phyloP scores from a whole-genome alignment of 768 basidiomycete species.

The Fomitopsis pulvina region DNA sequence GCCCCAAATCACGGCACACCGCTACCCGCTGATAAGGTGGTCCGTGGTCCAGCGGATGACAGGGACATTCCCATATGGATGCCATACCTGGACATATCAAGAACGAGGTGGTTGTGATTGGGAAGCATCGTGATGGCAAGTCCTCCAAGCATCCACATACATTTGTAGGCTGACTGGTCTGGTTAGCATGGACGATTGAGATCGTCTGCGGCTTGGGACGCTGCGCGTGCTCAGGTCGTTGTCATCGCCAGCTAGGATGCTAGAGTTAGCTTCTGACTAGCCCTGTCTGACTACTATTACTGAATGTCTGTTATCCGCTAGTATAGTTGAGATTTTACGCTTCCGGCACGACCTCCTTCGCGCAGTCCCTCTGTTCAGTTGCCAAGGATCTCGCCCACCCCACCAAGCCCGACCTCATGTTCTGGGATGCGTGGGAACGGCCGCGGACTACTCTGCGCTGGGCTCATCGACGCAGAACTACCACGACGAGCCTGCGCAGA shows the following conservation, averaged over 20 bases:
- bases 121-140: conserved; percentile 84
- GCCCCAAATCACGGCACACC: too few species aligned
- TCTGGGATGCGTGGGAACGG: conserved; percentile 79
- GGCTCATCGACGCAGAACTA: conserved; percentile 36
- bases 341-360: conserved; percentile 72
- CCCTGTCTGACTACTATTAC: too few species aligned
- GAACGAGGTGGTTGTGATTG: conserved; percentile 82
- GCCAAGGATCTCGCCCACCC: conserved; percentile 75
- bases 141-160: not conserved
- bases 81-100: conserved; percentile 77
- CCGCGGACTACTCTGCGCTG: conserved; percentile 41
- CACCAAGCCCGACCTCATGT: conserved; percentile 49
- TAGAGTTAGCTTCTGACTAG: conserved; percentile 30
- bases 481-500: conserved; percentile 22
- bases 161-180: not conserved
- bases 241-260: conserved; percentile 79
- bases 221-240: conserved; percentile 65
- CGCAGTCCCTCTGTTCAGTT: conserved; percentile 60
- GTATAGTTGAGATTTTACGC: conserved; percentile 42
- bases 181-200: conserved; percentile 73
- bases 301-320: not conserved
- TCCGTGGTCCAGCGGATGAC: conserved; percentile 75
- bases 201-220: conserved; percentile 68
- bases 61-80: conserved; percentile 82
- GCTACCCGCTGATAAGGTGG: too few species aligned